Evolutionary conservation across 257 asterid species (phyloP).

Genomic region (Galeopsis tetrahit): DNA sequence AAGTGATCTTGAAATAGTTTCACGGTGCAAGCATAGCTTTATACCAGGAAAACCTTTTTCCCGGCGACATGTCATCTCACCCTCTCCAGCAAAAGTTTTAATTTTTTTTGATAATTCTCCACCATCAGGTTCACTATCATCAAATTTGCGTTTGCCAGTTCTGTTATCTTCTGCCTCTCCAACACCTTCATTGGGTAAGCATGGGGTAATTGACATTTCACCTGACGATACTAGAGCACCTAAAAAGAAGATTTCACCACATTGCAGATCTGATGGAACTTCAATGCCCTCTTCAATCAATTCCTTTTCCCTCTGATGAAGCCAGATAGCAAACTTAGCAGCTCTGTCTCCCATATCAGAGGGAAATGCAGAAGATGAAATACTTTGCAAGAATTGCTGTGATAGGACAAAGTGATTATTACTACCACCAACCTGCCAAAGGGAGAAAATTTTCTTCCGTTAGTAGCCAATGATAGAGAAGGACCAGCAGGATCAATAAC

Average conservation of each 20-base stretch:
- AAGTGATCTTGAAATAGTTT: slow-evolving; percentile 54
- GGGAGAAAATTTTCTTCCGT: slow-evolving; percentile 28
- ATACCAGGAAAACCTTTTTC: slow-evolving; percentile 96
- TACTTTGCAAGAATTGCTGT: slow-evolving; percentile 72
- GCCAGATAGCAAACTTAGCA: slow-evolving; percentile 72
- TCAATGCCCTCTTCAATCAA: slow-evolving; percentile 73
- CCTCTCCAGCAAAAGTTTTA: slow-evolving; percentile 61
- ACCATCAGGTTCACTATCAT: slow-evolving; percentile 47
- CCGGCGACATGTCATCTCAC: slow-evolving; percentile 80
- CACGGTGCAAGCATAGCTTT: slow-evolving; percentile 61
- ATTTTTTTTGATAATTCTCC: slow-evolving; percentile 57
- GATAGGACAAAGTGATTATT: slow-evolving; percentile 74
- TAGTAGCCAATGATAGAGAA: slow-evolving; percentile 29
- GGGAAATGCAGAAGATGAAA: slow-evolving; percentile 71
- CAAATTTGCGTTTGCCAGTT: slow-evolving; percentile 64
- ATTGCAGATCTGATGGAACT: slow-evolving; percentile 75
- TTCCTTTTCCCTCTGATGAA: slow-evolving; percentile 69
- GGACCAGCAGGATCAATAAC: slow-evolving; percentile 17
- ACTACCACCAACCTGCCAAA: slow-evolving; percentile 85
- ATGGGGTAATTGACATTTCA: slow-evolving; percentile 65
- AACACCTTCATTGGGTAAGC: slow-evolving; percentile 84
- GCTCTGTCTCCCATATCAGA: slow-evolving; percentile 80
- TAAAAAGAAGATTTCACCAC: slow-evolving; percentile 79
- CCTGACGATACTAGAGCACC: slow-evolving; percentile 74
- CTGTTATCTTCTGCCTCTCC: slow-evolving; percentile 94